Percentiles rank a stretch among this genome's conserved stretches.
These are phyloP conservation scores for Isatis lusitanica DNA, from an alignment of 441 rosid genomes.

Conservation along the genomic window DNA sequence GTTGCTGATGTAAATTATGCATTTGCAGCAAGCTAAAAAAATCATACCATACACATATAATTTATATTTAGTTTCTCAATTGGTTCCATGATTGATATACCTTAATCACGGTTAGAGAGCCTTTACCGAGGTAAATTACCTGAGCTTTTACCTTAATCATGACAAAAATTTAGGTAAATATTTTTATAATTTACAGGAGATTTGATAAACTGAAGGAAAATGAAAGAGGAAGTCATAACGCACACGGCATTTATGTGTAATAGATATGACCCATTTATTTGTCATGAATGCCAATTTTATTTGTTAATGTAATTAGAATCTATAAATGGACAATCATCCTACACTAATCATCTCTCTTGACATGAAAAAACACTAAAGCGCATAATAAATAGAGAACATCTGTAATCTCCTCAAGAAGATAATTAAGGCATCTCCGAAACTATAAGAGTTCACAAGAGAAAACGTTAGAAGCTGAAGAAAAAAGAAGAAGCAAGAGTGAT, in stretches of 20 bases:
- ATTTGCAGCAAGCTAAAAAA: not conserved
- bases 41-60: not conserved
- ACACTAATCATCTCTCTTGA: not conserved
- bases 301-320: not conserved
- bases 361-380: not conserved
- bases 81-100: not conserved
- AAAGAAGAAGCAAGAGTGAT: not conserved
- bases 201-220: not conserved
- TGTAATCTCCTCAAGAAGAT: not conserved
- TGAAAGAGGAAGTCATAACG: not conserved
- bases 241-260: not conserved
- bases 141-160: not conserved
- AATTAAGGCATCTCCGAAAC: not conserved
- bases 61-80: not conserved
- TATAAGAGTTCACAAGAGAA: not conserved
- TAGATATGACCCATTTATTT: not conserved
- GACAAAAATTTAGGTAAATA: not conserved
- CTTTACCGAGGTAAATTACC: not conserved
- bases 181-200: not conserved
- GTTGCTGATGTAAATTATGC: not conserved
- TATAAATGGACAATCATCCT: not conserved
- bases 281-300: not conserved
- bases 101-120: not conserved
- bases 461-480: too few species aligned
- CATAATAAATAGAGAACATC: not conserved